Conservation (phyloP, 129 eudicot species). For the Erigeron canadensis region DNA sequence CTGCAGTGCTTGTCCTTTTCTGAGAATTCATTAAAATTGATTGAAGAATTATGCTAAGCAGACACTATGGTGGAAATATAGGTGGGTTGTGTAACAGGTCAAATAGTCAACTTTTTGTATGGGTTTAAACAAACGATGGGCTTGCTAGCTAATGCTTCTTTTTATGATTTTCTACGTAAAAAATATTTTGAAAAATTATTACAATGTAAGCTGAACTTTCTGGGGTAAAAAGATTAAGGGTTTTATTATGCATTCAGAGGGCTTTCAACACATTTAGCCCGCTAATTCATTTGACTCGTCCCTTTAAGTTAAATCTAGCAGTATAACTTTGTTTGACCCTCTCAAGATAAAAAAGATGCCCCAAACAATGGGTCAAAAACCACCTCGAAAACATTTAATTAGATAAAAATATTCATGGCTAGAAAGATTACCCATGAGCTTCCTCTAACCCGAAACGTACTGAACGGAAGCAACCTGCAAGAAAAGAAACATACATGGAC, state of each 20-base stretch:
- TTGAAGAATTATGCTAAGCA: neutral
- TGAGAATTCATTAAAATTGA: slow-evolving; percentile 26
- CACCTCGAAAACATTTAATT: neutral
- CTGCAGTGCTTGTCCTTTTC: slow-evolving; percentile 97
- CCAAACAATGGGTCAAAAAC: neutral
- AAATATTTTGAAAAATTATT: neutral
- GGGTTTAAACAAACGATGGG: neutral
- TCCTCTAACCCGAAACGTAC: slow-evolving; percentile 94
- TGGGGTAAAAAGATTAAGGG: neutral
- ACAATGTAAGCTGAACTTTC: neutral
- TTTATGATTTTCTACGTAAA: neutral
- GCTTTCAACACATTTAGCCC: neutral
- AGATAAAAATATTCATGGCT: slow-evolving; percentile 2
- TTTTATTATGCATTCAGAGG: neutral
- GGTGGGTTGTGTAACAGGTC: neutral
- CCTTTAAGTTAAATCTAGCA: neutral
- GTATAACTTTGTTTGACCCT: too few relatives aligned
- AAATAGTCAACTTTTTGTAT: neutral
- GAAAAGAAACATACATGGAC: slow-evolving; percentile 90
- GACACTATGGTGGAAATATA: neutral
- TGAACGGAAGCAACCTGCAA: slow-evolving; percentile 96
- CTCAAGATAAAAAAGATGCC: neutral
- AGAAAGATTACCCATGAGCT: slow-evolving; percentile 90
- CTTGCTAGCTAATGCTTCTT: neutral
- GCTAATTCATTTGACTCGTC: neutral